Evolutionary conservation across 768 basidiomycete species (phyloP), one percentile per base, ranked within the genome.

Genomic region (Mycena leptocephala): DNA sequence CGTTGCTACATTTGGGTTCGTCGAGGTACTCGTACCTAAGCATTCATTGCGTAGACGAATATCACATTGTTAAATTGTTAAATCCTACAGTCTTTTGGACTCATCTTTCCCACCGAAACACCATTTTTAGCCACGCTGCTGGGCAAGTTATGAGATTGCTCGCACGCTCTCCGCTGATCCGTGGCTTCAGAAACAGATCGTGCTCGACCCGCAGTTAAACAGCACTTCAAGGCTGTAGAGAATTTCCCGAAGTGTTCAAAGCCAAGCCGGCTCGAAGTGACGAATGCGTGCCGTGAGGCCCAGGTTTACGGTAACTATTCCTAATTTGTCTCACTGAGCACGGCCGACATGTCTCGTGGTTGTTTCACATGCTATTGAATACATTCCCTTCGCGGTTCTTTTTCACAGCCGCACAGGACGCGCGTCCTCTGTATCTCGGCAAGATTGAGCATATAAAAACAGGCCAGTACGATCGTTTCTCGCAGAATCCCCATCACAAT

Each of bases 361-460:
- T 62, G 61, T 62, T 62, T 62, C 30, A 59, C 56, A 59, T 24
- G 56, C 9, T 59, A 30, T 59, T 59, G 30, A 62, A 62, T 62
- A 26, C 61, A 62, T 26, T 41, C 39, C 39, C 61, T 62, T 62
- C 37, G 61, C 37, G 61, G 7, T 62, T 41, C 61, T 62, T 62
- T 41, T 26, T 62, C 33, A 37, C 33, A 62, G 26, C n/a, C 26
- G 35, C 61, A 62, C 39, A 62, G 39, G 35, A 62, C 61, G n/a
- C 37, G n/a, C 39, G n/a, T 41, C 33, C 61, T 62, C 61, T 62
- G 37, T 62, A 37, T 62, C 61, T 62, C 39, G 62, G 41, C 62
- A 63, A 63, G 62, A 63, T 63, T 63, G 62, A 43, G 62, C 62
- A 43, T 41, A 61, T 61, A 37, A 59, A 59, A 59, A 59, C 58